Percentiles rank a stretch among this genome's conserved stretches.
These are phyloP conservation scores for Nitzschia sp. DNA, from an alignment of 108 stramenopile genomes.

Conservation along the genomic window DNA sequence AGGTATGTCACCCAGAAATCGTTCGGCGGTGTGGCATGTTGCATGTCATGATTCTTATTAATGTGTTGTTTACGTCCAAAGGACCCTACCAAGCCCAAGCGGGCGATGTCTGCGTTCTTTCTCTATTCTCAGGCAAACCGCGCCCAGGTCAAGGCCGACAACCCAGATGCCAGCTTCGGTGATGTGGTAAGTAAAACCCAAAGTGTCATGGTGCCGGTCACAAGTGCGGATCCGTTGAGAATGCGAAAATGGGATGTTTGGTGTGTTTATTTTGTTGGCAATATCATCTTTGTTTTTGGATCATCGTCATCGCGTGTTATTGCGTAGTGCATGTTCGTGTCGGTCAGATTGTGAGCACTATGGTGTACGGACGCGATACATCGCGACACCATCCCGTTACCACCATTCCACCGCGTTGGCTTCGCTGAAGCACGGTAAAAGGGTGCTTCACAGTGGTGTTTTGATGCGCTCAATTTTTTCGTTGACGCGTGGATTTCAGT, in stretches of 20 bases:
- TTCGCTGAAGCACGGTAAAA: constrained; percentile 22
- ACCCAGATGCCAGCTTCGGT: constrained; percentile 78
- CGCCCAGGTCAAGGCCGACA: constrained; percentile 64
- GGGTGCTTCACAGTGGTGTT: constrained; percentile 6
- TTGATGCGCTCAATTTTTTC: neutral
- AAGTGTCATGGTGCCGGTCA: constrained; percentile 11
- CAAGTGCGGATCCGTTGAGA: constrained; percentile 1
- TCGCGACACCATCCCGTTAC: constrained; percentile 24
- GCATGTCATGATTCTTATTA: neutral
- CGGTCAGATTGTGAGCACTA: constrained; percentile 25
- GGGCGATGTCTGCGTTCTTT: constrained; percentile 88
- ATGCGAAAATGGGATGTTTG: constrained; percentile 16
- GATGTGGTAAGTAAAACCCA: constrained; percentile 73
- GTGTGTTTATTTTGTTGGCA: constrained; percentile 5
- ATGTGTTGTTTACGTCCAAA: constrained; percentile 10
- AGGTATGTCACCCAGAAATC: constrained; percentile 25
- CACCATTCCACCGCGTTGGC: constrained; percentile 19
- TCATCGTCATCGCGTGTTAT: constrained; percentile 21
- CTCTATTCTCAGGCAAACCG: constrained; percentile 79
- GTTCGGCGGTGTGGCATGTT: neutral
- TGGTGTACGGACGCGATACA: constrained; percentile 16
- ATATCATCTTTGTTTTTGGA: constrained; percentile 11
- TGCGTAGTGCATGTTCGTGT: constrained; percentile 12
- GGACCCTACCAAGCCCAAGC: constrained; percentile 81
- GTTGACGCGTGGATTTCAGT: constrained; percentile 24